Evolutionary conservation across 176 grass and related monocot genomes (phyloP).

Genomic region (Zoysia pacifica): DNA sequence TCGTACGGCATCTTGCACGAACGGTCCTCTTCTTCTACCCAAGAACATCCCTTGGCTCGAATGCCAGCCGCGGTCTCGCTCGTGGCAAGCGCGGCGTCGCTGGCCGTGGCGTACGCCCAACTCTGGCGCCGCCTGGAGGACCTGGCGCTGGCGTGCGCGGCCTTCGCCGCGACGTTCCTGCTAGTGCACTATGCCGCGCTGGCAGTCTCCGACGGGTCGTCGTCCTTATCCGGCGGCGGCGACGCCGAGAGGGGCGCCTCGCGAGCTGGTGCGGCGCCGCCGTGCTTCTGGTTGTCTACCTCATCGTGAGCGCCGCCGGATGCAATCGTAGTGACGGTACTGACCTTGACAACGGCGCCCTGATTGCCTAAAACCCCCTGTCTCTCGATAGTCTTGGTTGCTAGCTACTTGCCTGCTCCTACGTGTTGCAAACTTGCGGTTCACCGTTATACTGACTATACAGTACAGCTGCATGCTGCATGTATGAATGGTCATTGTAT

Average conservation of each 20-base stretch:
- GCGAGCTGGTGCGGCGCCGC: constrained; percentile 31
- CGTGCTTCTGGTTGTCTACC: constrained; percentile 11
- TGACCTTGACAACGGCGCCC: neutral
- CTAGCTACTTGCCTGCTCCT: no score
- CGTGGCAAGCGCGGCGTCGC: constrained; percentile 9
- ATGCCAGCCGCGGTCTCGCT: neutral
- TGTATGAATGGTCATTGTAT: neutral
- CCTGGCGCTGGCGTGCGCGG: constrained; percentile 23
- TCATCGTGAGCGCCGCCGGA: neutral
- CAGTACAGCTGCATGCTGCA: neutral
- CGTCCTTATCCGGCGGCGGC: neutral
- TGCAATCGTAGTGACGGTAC: neutral
- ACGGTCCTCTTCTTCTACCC: no score
- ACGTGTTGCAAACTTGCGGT: neutral
- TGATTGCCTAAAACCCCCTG: neutral
- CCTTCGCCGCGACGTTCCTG: constrained; percentile 18
- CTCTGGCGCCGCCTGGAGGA: constrained; percentile 16
- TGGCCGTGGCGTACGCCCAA: constrained; percentile 20
- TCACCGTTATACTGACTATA: neutral
- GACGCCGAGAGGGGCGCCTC: neutral
- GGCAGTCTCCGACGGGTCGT: neutral
- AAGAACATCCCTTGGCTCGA: neutral
- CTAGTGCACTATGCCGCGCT: constrained; percentile 24
- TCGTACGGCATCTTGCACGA: no score
- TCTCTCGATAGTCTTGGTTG: neutral